Conservation (phyloP, 2,329 filamentous ascomycete species). For the Gnomoniopsis sp. region DNA sequence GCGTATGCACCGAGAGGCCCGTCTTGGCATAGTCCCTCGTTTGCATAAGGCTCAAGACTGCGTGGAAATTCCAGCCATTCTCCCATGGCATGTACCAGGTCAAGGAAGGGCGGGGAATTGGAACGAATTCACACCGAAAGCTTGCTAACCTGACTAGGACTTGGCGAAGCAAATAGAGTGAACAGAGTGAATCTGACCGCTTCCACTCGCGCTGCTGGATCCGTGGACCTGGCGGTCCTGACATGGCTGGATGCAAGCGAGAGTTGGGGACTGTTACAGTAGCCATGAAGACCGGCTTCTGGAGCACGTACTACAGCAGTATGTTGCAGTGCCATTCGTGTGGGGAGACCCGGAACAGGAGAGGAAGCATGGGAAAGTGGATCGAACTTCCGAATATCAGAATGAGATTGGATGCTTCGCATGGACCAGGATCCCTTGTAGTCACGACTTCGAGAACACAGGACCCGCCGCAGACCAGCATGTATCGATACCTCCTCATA, state of each 20-base stretch:
- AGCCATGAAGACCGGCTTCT: background rate
- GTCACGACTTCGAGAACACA: background rate
- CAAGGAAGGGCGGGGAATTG: no score
- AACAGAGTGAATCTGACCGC: background rate
- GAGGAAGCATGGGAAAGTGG: background rate
- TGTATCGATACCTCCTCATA: background rate
- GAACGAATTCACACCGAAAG: no score
- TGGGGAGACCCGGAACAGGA: background rate
- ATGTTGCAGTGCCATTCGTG: background rate
- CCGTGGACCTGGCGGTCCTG: slow-evolving; percentile 7
- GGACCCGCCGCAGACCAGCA: background rate
- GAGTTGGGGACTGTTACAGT: background rate
- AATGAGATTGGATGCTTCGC: background rate
- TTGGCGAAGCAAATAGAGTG: no score
- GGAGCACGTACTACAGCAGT: background rate
- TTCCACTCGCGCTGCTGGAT: background rate
- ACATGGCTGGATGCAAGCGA: background rate
- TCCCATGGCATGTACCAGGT: no score
- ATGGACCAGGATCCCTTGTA: background rate
- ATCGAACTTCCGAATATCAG: background rate
- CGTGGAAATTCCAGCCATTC: no score
- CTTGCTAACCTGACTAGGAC: no score
- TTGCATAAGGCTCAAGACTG: no score
- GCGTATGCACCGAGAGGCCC: no score
- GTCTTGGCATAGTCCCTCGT: no score